These are phyloP conservation scores for Teunomyces tritomae DNA, from an alignment of 805 yeast species.

Conservation along the genomic window DNA sequence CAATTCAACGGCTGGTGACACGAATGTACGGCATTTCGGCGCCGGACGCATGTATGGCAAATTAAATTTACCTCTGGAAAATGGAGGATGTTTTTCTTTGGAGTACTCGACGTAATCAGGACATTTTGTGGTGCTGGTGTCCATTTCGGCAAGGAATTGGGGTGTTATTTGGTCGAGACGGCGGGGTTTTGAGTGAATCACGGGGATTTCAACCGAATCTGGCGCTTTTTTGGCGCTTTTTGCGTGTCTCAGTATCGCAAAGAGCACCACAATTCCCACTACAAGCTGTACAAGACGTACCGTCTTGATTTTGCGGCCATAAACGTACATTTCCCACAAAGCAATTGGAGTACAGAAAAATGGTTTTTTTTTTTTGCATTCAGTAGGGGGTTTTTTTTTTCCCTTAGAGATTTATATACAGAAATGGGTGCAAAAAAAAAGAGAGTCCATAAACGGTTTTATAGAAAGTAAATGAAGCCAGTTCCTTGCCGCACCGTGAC, in stretches of 20 bases:
- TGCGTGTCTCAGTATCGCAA: not conserved
- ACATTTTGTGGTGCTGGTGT: constrained; percentile 36
- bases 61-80: constrained; percentile 50
- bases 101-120: constrained; percentile 66
- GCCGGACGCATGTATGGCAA: constrained; percentile 79
- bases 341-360: not conserved
- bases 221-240: not conserved
- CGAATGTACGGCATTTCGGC: constrained; percentile 68
- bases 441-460: not conserved
- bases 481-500: constrained; percentile 18
- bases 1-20: constrained; percentile 58
- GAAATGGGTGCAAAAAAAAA: not conserved
- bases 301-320: constrained; percentile 8
- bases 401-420: not conserved
- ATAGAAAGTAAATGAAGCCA: constrained; percentile 14
- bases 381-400: not conserved
- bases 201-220: not conserved
- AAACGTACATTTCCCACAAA: constrained; percentile 1
- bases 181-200: too few relatives aligned
- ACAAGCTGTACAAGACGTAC: constrained; percentile 4
- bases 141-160: constrained; percentile 17
- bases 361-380: too few relatives aligned
- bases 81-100: constrained; percentile 51
- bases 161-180: constrained; percentile 8
- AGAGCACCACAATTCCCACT: constrained; percentile 3